A percentile compares a stretch with the other conserved stretches of the same genome.
Conservation (phyloP, 2,329 filamentous ascomycete genomes). For the Colletotrichum nymphaeae region DNA sequence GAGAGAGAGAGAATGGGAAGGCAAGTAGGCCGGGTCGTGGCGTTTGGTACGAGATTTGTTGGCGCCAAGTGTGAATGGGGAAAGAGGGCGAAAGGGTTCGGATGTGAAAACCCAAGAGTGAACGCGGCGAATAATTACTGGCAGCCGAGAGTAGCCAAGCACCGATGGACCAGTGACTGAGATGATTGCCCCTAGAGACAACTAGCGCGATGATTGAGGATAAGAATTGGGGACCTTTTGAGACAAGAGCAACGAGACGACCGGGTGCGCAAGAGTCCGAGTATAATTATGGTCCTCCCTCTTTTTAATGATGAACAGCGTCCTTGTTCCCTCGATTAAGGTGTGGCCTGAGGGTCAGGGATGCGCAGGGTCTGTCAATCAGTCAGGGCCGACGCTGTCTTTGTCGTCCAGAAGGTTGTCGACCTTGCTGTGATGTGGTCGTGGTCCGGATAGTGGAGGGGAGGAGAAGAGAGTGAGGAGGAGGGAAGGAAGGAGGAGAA, state of each 20-base stretch:
- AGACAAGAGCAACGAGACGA: conserved; percentile 21
- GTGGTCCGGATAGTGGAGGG: neutral
- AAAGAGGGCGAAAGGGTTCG: conserved; percentile 12
- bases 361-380: neutral
- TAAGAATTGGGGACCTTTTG: conserved; percentile 25
- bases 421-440: neutral
- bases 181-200: conserved; percentile 30
- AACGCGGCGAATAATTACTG: conserved; percentile 21
- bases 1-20: neutral
- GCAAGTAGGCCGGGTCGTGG: conserved; percentile 11
- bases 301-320: neutral
- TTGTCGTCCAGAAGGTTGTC: neutral
- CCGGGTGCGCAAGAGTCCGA: conserved; percentile 20
- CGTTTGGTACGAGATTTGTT: conserved; percentile 28
- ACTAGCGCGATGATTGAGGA: conserved; percentile 26
- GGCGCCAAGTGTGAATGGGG: conserved; percentile 22
- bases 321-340: neutral
- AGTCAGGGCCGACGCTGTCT: neutral
- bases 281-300: conserved; percentile 26
- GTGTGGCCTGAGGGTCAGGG: conserved; percentile 1
- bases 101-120: conserved; percentile 25
- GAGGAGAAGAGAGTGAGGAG: neutral
- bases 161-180: conserved; percentile 6
- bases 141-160: conserved; percentile 23
- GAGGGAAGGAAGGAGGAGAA: neutral